phyloP scores from a whole-genome alignment of 768 basidiomycete genomes.

The Tulasnella calospora region DNA sequence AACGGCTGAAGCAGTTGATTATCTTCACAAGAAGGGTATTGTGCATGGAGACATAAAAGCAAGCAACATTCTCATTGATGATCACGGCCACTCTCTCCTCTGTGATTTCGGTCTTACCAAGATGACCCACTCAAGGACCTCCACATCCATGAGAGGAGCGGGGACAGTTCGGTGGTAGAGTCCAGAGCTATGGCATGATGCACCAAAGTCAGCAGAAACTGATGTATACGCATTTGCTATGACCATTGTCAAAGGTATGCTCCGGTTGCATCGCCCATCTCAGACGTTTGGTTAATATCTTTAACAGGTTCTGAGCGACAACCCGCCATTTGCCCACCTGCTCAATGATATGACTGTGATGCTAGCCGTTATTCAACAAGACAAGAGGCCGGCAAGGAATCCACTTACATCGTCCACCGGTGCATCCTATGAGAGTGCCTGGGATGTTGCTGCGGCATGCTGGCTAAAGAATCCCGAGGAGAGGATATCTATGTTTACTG shows the following conservation, averaged over 20 bases:
- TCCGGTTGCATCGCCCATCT: too few species aligned
- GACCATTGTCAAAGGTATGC: neutral
- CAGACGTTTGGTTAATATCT: too few species aligned
- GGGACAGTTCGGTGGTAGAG: neutral
- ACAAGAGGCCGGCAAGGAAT: too few species aligned
- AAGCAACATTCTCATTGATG: neutral
- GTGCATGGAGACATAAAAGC: neutral
- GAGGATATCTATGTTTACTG: too few species aligned
- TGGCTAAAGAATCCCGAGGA: too few species aligned
- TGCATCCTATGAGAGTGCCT: too few species aligned
- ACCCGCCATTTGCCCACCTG: too few species aligned
- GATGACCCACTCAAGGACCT: neutral
- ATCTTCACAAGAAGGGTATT: neutral
- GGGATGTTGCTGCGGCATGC: too few species aligned
- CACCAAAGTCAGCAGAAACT: neutral
- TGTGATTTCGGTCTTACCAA: neutral
- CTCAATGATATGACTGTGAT: too few species aligned
- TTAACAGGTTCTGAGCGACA: too few species aligned
- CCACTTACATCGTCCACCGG: too few species aligned
- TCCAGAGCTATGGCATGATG: neutral
- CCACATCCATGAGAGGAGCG: neutral
- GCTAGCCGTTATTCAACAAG: too few species aligned
- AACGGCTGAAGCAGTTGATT: neutral
- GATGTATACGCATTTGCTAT: neutral
- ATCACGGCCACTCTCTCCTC: neutral